phyloP scores from a whole-genome alignment of 768 basidiomycete species.

The Amanita pallidorosea region DNA sequence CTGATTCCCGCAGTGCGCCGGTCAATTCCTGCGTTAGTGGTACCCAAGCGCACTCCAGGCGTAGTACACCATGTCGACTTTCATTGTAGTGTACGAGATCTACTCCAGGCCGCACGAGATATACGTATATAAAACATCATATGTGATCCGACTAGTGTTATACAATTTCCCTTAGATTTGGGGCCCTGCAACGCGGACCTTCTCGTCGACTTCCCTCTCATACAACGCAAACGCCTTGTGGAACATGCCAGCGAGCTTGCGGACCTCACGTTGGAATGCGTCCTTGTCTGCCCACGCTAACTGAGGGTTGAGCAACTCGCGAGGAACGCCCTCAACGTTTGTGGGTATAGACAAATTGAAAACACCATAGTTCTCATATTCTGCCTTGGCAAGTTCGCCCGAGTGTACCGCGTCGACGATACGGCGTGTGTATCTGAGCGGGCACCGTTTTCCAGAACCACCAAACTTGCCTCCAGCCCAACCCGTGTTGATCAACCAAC shows the following conservation, averaged over 20 bases:
- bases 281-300: constrained; percentile 85
- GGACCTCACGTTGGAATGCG: constrained; percentile 81
- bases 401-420: constrained; percentile 98
- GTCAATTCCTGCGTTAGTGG: neutral
- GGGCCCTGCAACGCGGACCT: constrained; percentile 80
- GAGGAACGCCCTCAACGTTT: constrained; percentile 73
- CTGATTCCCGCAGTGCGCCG: neutral
- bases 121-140: constrained; percentile 1
- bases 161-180: constrained; percentile 17
- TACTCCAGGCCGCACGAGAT: neutral
- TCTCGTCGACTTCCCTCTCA: constrained; percentile 72
- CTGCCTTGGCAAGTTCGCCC: constrained; percentile 77
- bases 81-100: neutral
- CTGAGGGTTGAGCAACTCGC: constrained; percentile 81
- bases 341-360: constrained; percentile 87
- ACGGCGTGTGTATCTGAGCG: constrained; percentile 89
- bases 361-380: constrained; percentile 74
- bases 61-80: neutral
- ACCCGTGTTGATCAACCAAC: constrained; percentile 99
- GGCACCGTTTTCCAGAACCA: constrained; percentile 82
- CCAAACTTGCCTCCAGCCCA: constrained; percentile 96
- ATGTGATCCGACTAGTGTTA: neutral
- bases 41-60: neutral
- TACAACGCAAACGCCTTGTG: constrained; percentile 88
- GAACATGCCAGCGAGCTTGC: constrained; percentile 91